Evolutionary conservation across 108 stramenopile species (phyloP), one percentile per base, ranked within the genome.

Genomic region (Cyclotella cryptica): DNA sequence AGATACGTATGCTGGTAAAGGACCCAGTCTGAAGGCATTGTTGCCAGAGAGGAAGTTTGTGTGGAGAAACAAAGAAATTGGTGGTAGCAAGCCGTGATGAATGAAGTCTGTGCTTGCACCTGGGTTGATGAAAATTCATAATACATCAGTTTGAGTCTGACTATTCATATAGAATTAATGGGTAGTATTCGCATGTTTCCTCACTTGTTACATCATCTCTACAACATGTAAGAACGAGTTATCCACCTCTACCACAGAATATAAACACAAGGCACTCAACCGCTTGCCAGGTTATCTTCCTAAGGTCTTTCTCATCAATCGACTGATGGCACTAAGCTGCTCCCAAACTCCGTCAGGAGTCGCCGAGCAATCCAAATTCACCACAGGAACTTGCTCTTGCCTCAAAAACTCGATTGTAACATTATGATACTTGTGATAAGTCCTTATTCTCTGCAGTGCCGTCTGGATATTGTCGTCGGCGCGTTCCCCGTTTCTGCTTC

Each of bases 391-490:
- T 69, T 88, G 90, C 62, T 91, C 86, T 55, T 91, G 87, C 15
- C 87, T 79, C 40, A 94, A 72, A 78, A 89, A 94, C 47, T 94
- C 90, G 49, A 92, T 71, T 10, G 93, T 94, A 1, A 78, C 22
- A 45, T 90, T 55, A 24, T 92, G 91, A 68, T 85, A 94, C 27
- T 87, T 91, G 78, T 94, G 93, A 61, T 87, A 94, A 0, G 88
- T 92, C 30, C 91, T 73, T 49, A 94, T 71, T 53, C 93, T 76
- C 27, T 88, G 76, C 29, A 94, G 72, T 12, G 93, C 93, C 9
- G 93, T 94, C 12, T 92, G 74, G 63, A 94, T 86, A 71, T 94
- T 94, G 71, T 94, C 93, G 72, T 94, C 93, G 11, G 81, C 79
- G 45, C 93, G 85, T 12, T 27, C 65, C 39, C 88, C 85, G 28